Evolutionary conservation across 805 yeast genomes (phyloP), one percentile per base, ranked within the genome.

Genomic region (Yarrowia sp.): DNA sequence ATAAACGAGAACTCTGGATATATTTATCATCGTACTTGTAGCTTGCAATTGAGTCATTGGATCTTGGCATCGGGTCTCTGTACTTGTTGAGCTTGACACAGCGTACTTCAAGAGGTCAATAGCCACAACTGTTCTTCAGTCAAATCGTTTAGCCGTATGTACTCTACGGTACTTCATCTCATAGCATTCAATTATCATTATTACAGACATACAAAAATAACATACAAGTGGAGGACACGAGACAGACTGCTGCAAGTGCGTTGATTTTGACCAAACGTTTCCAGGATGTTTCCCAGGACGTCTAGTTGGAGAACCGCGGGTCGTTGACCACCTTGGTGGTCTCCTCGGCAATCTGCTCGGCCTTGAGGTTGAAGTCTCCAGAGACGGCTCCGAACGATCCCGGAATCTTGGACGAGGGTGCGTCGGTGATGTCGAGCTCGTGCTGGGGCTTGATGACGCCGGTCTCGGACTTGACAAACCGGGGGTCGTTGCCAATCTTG

Each of bases 401-500:
- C 12, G 52, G 52, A 7, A 48, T 15, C 52, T 48, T 48, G 36
- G 52, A 48, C 4, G 52, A 48, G 26, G 52, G 52, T 4, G 36
- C 52, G 52, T 48, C 52, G 16, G 40, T 32, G 53, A 49, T 49
- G 7, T 49, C 53, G 5, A 49, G 53, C 53, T 49, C 53, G n/a
- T 26, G 38, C 52, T 48, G 8, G n/a, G 50, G 50, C 49, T 46
- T 46, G 32, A 19, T 36, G 10, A 36, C 38, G 10, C 38, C 38
- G 10, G 38, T 36, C 38, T 36, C 38, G 38, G 45, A 42, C 19
- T 42, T 14, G 9, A 15, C 45, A 15, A 42, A 46, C 32, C 58
- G 58, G 8, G 58, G 42, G 32, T 52, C 50, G 35, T 46, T 46
- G 50, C 50, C 50, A 46, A 46, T 19, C 50, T 46, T 46, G 50